Evolutionary conservation across 2,329 filamentous ascomycete species (phyloP), one percentile per base, ranked within the genome.

Genomic region (Metarhizium sp.): DNA sequence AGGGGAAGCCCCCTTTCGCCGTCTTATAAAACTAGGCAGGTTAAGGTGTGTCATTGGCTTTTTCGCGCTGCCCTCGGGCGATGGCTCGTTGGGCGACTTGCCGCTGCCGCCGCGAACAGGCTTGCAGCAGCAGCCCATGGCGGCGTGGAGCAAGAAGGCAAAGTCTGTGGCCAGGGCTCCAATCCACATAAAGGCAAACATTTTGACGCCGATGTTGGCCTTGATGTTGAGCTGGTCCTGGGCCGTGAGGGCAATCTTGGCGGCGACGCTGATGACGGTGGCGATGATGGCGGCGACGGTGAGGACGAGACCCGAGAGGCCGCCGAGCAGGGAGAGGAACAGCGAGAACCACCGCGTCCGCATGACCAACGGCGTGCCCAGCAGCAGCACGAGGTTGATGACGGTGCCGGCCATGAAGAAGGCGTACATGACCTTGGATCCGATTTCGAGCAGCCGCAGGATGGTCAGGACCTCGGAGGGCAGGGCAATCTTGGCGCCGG

Each of bases 151-250:
- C 36, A 87, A 67, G 63, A 88, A 92, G 0, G 86, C 86, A 20
- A 92, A 64, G 5, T 90, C 71, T 1, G 82, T 80, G 58, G 86
- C 81, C 0, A 77, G 81, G 0, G 84, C 79, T 0, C 86, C 88
- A 32, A 90, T 80, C 92, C 92, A 97, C 86, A 95, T 92, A 66
- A 95, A 95, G 0, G 75, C 87, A 64, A 95, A 81, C 87, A 95
- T 92, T 61, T 82, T 78, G 40, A 69, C 71, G 6, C 91, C 91
- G 38, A 95, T 74, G 3, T 78, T 72, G 3, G 86, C 88, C 10
- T 73, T 68, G 62, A 96, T 91, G 69, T 95, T 94, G 53, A 96
- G 75, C 56, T 88, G 83, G 2, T 79, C 78, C 64, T 88, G 84
- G 4, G 78, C 79, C 25, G 83, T 84, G 62, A 95, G 83, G 54